phyloP scores from a whole-genome alignment of 768 basidiomycete genomes.

The Boletus bicolor region DNA sequence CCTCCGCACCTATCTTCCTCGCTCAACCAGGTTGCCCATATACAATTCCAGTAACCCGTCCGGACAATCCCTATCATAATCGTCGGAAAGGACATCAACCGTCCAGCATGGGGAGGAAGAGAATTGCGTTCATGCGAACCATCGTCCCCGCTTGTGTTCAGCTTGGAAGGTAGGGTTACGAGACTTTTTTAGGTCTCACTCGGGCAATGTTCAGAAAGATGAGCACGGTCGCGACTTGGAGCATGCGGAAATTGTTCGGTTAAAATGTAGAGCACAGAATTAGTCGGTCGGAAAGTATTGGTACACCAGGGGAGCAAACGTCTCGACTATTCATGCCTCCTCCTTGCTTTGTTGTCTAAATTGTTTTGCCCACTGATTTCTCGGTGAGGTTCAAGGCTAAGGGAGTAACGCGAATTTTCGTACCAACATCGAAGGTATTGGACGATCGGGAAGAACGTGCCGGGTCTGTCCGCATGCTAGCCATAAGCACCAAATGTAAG shows the following conservation, averaged over 20 bases:
- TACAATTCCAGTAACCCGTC: too few relatives aligned
- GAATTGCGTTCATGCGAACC: neutral
- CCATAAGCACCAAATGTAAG: constrained; percentile 3
- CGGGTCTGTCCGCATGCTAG: constrained; percentile 45
- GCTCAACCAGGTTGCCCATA: neutral
- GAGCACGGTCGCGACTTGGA: neutral
- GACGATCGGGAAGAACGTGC: constrained; percentile 54
- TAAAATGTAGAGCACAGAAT: neutral
- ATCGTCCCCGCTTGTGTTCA: neutral
- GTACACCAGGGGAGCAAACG: neutral
- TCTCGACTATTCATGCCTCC: constrained; percentile 6
- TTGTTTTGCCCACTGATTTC: constrained; percentile 48
- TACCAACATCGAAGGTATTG: constrained; percentile 80
- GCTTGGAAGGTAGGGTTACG: neutral
- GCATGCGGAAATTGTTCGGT: neutral
- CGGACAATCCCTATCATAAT: neutral
- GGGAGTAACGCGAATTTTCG: constrained; percentile 23
- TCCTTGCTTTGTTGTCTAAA: constrained; percentile 35
- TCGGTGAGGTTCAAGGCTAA: constrained; percentile 1
- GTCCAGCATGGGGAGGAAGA: neutral
- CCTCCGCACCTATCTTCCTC: neutral
- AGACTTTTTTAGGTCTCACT: neutral
- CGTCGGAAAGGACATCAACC: neutral
- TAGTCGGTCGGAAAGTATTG: neutral
- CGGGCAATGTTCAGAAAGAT: neutral